Conservation (phyloP, 2,329 filamentous ascomycete species). For the Aspergillus felis region DNA sequence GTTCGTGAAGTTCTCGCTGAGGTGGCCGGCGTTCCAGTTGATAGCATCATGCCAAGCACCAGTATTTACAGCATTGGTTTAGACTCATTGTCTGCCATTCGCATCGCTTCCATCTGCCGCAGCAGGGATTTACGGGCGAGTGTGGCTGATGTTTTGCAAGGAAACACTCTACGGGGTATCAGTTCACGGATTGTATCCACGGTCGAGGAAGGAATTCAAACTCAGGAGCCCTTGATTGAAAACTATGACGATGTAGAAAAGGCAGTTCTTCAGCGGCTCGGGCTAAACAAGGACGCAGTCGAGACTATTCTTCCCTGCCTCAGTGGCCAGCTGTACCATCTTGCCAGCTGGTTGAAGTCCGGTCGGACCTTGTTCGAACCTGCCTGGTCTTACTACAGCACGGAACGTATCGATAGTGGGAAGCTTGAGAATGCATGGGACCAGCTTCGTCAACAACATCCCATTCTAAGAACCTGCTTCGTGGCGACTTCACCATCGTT, state of each 20-base stretch:
- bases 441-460: conserved; percentile 26
- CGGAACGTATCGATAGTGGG: conserved; percentile 20
- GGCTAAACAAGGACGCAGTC: conserved; percentile 15
- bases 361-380: conserved; percentile 28
- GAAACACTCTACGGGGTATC: conserved; percentile 28
- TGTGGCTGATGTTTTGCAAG: conserved; percentile 32
- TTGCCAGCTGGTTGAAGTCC: conserved; percentile 31
- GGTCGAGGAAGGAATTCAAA: neutral
- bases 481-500: conserved; percentile 21
- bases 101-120: conserved; percentile 25
- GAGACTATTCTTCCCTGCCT: conserved; percentile 29
- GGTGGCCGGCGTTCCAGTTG: conserved; percentile 15
- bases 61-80: conserved; percentile 31
- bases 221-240: conserved; percentile 9
- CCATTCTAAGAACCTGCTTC: conserved; percentile 34
- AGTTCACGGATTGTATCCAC: conserved; percentile 16
- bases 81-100: conserved; percentile 30
- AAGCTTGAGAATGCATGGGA: conserved; percentile 28
- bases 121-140: conserved; percentile 21
- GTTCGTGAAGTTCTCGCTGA: conserved; percentile 22
- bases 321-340: conserved; percentile 31
- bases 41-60: conserved; percentile 20
- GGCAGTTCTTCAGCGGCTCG: conserved; percentile 12
- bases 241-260: conserved; percentile 10
- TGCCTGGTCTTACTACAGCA: conserved; percentile 25